Base-by-base conservation (phyloP, 192 early-diverging fungal genomes). In the Coemansia sp. region DNA sequence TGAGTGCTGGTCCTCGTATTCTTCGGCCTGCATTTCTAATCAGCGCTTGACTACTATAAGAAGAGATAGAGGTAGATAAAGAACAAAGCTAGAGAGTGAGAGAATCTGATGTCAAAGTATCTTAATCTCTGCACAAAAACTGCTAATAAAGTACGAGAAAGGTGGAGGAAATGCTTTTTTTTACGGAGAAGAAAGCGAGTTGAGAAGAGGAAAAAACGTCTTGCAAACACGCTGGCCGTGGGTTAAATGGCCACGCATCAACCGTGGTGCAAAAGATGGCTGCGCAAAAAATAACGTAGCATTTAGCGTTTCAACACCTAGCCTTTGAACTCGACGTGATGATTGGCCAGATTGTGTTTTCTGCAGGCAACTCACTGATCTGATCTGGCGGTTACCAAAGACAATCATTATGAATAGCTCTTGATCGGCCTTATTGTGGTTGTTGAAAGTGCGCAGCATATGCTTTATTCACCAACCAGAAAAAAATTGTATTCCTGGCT, bases 1-100 rank as follows among this genome's bases (percentile, higher is more conserved):
- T 45, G 75, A 83, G 57, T 59, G 57, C 72, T 71, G 81, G 61
- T 83, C 70, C 40, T 77, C 75, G 56, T 69, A 77, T 48, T 72
- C 75, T 39, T 82, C 79, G 15, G 79, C 68, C 63, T 82, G 79
- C 79, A 82, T 81, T 41, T 54, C 61, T 63, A 59, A 11, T 32
- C 4, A 62, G 47, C 3, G 37, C 37, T 57, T 57, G 9, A 10
- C 26, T 56, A 23, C 19, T 11, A 26, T 54, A 23, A 32, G 21
- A 2, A 9, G 15, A 41, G 58, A 48, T 48, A 19, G 49, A 47
- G 12, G 21, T 15, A 19, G 19, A 41, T 8, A 50, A 52, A 64
- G 50, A 61, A 65, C 23, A 45, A 56, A 45, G n/a, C 61, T 23
- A 16, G 16, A 15, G 15, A 18, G 26, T 43, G 21, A 21, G 32